Evolutionary conservation across 257 asterid species (phyloP).

Genomic region (Hygrophila difformis): DNA sequence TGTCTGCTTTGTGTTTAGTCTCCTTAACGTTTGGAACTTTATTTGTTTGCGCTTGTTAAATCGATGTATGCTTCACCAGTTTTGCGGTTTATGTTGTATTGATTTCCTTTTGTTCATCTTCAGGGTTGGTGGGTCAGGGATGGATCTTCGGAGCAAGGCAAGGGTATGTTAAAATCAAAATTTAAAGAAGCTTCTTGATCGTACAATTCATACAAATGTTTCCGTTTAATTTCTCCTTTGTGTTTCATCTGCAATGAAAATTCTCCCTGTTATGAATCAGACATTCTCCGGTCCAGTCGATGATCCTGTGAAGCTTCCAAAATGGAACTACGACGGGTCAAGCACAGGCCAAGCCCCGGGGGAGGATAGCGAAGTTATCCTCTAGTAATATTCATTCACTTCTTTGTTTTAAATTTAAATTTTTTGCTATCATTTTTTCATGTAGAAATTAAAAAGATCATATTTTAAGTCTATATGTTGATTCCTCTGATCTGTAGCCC

Average conservation of each 20-base stretch:
- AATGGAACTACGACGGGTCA: constrained; percentile 51
- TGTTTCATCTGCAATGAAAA: too few relatives aligned
- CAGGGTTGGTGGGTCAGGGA: constrained; percentile 49
- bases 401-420: neutral
- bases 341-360: constrained; percentile 56
- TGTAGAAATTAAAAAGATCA: neutral
- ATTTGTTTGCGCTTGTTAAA: neutral
- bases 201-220: too few relatives aligned
- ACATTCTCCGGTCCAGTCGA: constrained; percentile 34
- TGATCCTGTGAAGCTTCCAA: constrained; percentile 48
- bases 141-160: constrained; percentile 46
- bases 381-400: constrained; percentile 23
- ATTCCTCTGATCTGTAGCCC: constrained; percentile 29
- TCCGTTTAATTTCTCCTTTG: too few relatives aligned
- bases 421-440: neutral
- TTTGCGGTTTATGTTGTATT: neutral
- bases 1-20: too few relatives aligned
- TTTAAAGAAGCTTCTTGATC: too few relatives aligned
- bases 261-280: constrained; percentile 15
- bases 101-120: constrained; percentile 7
- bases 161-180: constrained; percentile 30
- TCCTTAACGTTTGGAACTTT: too few relatives aligned
- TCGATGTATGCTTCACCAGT: neutral
- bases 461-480: neutral
- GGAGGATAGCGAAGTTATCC: constrained; percentile 48